Conservation (phyloP, 2,329 filamentous ascomycete species). For the Sphaerulina populicola region DNA sequence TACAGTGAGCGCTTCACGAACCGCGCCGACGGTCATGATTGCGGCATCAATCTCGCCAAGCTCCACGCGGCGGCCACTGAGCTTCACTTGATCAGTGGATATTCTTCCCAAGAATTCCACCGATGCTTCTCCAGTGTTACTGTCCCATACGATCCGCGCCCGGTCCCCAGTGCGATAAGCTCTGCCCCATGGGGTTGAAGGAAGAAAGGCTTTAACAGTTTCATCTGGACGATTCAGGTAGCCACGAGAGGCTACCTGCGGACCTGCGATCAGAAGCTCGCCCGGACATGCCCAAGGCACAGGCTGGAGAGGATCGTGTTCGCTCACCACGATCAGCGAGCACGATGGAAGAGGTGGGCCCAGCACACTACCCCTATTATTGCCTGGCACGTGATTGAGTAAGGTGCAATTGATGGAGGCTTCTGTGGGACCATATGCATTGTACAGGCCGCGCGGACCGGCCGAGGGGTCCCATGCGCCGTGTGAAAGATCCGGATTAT, state of each 20-base stretch:
- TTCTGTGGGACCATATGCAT: conserved; percentile 15
- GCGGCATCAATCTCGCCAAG: conserved; percentile 54
- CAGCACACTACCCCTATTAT: background rate
- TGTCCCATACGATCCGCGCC: conserved; percentile 31
- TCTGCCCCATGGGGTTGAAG: background rate
- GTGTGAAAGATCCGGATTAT: background rate
- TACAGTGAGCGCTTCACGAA: background rate
- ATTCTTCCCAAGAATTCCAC: conserved; percentile 54
- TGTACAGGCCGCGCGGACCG: conserved; percentile 5
- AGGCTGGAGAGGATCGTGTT: background rate
- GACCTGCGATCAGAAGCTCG: conserved; percentile 12
- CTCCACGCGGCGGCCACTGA: conserved; percentile 69
- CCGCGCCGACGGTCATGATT: background rate
- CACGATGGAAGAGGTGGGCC: background rate
- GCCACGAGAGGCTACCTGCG: conserved; percentile 13
- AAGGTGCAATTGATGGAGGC: conserved; percentile 7
- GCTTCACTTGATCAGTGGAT: conserved; percentile 64
- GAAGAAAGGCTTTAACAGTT: conserved; percentile 8
- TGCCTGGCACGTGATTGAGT: background rate
- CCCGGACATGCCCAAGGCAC: conserved; percentile 11
- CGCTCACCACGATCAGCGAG: background rate
- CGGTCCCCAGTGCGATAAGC: conserved; percentile 1
- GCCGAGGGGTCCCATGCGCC: background rate
- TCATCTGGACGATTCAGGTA: conserved; percentile 13
- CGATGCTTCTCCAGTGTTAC: conserved; percentile 11